phyloP scores from a whole-genome alignment of 495 filamentous ascomycete genomes.

The Acidomyces sp. region DNA sequence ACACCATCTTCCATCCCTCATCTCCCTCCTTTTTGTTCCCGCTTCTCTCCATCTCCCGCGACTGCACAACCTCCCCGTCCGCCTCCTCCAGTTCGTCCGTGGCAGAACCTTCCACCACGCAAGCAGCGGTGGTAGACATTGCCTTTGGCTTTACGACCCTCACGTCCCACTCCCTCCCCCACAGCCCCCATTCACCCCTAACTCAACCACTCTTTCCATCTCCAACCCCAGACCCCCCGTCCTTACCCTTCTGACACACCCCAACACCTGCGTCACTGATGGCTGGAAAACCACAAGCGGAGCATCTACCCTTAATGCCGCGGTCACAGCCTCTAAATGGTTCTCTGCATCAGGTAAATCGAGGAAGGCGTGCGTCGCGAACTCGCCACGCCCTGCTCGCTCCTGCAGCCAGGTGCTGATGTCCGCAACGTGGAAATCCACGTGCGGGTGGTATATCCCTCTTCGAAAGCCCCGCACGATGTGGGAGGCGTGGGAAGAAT shows the following conservation, averaged over 20 bases:
- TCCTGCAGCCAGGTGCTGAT: constrained; percentile 43
- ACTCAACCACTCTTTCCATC: constrained; percentile 51
- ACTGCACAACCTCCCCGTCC: constrained; percentile 1
- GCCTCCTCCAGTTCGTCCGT: constrained; percentile 9
- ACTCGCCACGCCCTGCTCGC: constrained; percentile 33
- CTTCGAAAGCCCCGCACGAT: constrained; percentile 52
- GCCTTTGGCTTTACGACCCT: constrained; percentile 38
- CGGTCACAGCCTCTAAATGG: constrained; percentile 44
- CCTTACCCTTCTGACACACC: constrained; percentile 42
- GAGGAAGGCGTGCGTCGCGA: constrained; percentile 54
- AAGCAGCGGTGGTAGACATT: constrained; percentile 52
- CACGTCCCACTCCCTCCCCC: constrained; percentile 55
- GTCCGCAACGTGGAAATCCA: constrained; percentile 60
- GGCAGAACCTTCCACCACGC: constrained; percentile 20
- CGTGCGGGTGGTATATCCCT: constrained; percentile 51
- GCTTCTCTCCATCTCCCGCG: neutral
- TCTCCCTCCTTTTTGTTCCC: constrained; percentile 5
- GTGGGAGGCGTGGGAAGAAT: constrained; percentile 46
- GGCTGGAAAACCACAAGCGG: constrained; percentile 57
- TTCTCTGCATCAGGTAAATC: constrained; percentile 52
- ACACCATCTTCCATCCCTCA: constrained; percentile 45
- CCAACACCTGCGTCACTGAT: constrained; percentile 61
- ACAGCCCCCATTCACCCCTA: constrained; percentile 43
- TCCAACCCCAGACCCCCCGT: constrained; percentile 39
- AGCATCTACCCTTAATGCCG: constrained; percentile 48